Evolutionary conservation across 306 rosid genomes (phyloP).

Genomic region (Castanea crenata): DNA sequence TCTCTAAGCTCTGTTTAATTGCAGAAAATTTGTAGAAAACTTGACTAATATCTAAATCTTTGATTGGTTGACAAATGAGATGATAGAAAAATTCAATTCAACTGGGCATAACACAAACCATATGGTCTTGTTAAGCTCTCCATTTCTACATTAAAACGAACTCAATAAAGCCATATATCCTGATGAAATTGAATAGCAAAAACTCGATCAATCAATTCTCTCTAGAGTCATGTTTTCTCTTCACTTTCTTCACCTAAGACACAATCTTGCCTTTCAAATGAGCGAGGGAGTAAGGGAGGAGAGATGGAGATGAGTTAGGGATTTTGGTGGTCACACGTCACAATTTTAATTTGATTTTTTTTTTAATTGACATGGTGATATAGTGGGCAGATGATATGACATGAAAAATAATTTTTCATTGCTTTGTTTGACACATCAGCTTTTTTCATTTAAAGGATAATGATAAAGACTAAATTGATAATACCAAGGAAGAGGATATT

Average conservation of each 20-base stretch:
- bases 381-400: no score
- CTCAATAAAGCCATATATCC: neutral
- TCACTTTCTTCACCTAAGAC: neutral
- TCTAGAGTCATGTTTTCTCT: neutral
- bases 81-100: neutral
- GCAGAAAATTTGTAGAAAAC: neutral
- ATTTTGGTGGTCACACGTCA: no score
- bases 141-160: neutral
- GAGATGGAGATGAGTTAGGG: no score
- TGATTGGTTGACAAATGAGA: neutral
- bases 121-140: neutral
- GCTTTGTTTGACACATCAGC: no score
- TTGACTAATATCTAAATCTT: neutral
- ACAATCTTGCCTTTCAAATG: neutral
- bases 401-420: no score
- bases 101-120: neutral
- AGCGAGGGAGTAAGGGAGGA: no score
- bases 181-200: neutral
- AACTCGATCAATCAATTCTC: neutral
- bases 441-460: no score
- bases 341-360: no score
- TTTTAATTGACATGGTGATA: no score
- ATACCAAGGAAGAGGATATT: no score
- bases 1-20: neutral
- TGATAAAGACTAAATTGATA: no score